Percentiles rank a stretch among this genome's conserved stretches.
Conservation (phyloP, 2,329 filamentous ascomycete genomes). For the Conoideocrella luteorostrata region DNA sequence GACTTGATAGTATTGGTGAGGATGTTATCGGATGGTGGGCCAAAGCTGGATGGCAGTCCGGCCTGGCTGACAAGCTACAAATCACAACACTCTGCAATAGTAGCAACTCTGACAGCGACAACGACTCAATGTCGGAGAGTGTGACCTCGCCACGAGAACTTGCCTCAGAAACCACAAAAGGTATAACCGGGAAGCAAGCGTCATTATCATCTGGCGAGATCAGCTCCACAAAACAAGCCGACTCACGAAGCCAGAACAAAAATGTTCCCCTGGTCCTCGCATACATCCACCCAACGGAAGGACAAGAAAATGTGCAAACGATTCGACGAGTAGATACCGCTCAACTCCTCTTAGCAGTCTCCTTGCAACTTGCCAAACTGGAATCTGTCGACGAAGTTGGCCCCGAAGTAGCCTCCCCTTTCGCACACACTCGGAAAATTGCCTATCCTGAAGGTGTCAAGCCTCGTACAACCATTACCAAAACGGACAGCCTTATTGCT, state of each 20-base stretch:
- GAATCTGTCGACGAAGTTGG: conserved; percentile 62
- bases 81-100: conserved; percentile 54
- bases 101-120: conserved; percentile 32
- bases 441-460: conserved; percentile 79
- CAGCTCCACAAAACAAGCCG: background rate
- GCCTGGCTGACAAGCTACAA: conserved; percentile 70
- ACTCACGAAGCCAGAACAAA: conserved; percentile 9
- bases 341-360: conserved; percentile 72
- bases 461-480: conserved; percentile 72
- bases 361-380: conserved; percentile 79
- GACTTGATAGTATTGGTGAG: conserved; percentile 81
- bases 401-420: conserved; percentile 55
- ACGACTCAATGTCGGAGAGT: conserved; percentile 24
- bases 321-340: conserved; percentile 86
- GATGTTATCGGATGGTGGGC: conserved; percentile 95
- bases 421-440: conserved; percentile 73
- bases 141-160: conserved; percentile 19
- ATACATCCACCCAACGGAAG: conserved; percentile 64
- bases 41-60: conserved; percentile 85
- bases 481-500: conserved; percentile 73
- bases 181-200: background rate
- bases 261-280: conserved; percentile 68
- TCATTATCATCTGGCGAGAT: background rate
- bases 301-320: conserved; percentile 46
- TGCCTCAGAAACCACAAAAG: conserved; percentile 15